Evolutionary conservation across 1,284 basidiomycete genomes (phyloP), one percentile per base, ranked within the genome.

Genomic region (Trichosporon asahii): DNA sequence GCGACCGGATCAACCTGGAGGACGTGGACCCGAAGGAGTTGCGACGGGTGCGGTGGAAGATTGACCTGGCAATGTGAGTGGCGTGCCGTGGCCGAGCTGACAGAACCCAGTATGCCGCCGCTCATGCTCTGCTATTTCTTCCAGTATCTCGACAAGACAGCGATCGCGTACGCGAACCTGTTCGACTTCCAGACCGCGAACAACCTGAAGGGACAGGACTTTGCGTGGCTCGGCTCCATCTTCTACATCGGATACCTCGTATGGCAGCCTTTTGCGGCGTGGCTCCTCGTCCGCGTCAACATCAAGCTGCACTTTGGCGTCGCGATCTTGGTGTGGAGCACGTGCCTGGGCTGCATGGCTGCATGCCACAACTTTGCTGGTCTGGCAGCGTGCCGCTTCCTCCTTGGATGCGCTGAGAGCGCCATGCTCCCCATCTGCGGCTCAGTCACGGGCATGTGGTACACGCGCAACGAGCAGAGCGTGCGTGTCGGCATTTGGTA

Each of bases 101-200:
- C 31, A 31, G 31, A 60, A 14, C 4, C 2, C 55, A 57, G 55
- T 27, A 57, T 57, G 55, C 27, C 55, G 27, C 55, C 55, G 27
- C 55, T 57, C 12, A 57, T 57, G 55, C 27, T 57, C 11, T 57
- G 55, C 67, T 73, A 71, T 60, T 77, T 78, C 44, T 74, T 69
- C 49, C 76, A 78, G 68, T 77, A 79, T 66, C 74, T 78, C 33
- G 78, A 79, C 71, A 79, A 79, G 70, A 73, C 73, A 7, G 69
- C 72, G 44, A 53, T 79, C 21, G 73, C 75, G 15, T 78, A 76
- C 64, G 73, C 76, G 3, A 72, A 75, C 11, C 72, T 78, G 25
- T 79, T 77, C 65, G 72, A 72, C 49, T 37, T 68, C 29, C 31
- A 44, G 11, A 35, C 25, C 9, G 64, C 49, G 15, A 53, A 64